Base-by-base conservation (phyloP, 192 early-diverging fungal species). In the Gigaspora rosea region DNA sequence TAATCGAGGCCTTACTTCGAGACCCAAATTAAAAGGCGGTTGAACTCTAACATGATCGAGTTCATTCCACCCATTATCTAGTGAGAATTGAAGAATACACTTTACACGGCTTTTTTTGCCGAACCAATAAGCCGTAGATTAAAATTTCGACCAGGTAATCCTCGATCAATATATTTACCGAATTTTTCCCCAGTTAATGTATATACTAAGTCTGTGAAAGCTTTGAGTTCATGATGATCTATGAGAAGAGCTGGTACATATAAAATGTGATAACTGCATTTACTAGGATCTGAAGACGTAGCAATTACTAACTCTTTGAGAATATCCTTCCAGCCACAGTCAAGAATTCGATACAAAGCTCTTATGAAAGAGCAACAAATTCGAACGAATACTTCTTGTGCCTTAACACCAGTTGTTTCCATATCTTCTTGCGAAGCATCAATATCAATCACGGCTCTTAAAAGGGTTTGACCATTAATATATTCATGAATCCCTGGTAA, bases 391-490 rank as follows among this genome's bases (percentile, higher is more conserved):
- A 71, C 70, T 16, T 20, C n/a, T 8, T 46, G 4, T 15, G 65
- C 2, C 35, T 67, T 64, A 64, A 64, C 27, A 12, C 62, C 27
- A 69, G 8, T 27, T 27, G 46, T 18, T 69, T 27, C 16, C 46
- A 69, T 69, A 50, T 69, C 49, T 27, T 69, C 46, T 13, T 36
- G 41, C 10, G 67, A 13, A 51, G 67, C 67, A 69, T 69, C 46
- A 49, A 69, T 69, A 47, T 69, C 67, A 69, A 69, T 69, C 16
- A 69, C 46, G n/a, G 67, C 47, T 16, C 67, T 69, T 51, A 69
- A 69, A 69, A 46, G 67, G 48, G n/a, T 20, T 71, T 71, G 70
- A 9, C 32, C 71, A 10, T 72, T 72, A 72, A 72, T 72, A 72
- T 27, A 71, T 71, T 71, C 69, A n/a, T 67, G 65, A 67, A 67